Base-by-base conservation (phyloP, 148 eudicot species). In the Rhododendron ovatum region DNA sequence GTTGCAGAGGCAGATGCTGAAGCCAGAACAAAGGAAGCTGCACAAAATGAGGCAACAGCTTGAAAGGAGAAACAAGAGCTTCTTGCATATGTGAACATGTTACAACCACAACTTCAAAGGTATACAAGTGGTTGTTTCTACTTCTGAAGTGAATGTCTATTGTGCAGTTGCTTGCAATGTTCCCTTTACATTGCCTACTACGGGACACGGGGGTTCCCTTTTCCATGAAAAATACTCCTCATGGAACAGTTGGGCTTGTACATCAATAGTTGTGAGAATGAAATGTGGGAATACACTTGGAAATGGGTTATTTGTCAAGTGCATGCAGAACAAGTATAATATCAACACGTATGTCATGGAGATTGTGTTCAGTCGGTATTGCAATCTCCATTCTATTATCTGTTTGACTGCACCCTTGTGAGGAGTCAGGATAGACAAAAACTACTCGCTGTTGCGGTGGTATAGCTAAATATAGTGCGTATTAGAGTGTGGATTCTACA, bases 61-160 rank as follows among this genome's bases (percentile, higher is more conserved):
- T 89, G 85, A 74, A 93, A 88, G 85, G 96, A 95, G 90, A 96
- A 96, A 87, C 93, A 95, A 86, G 98, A 96, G 86, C 93, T 96
- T 53, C 82, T 92, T 89, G 92, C 91, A 55, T 95, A 95, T 86
- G 87, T 95, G 55, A 93, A 91, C 88, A 88, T 90, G 76, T 87
- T 96, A 85, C 94, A 95, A 88, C 87, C 93, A 59, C 92, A 96
- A 90, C 93, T 95, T 71, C 94, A 94, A 84, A 96, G 99, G 99
- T 96, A 73, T 80, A 81, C 47, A 30, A 50, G 26, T 80, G 2
- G 84, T 30, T 22, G 24, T 77, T 61, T 63, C 67, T 30, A 48
- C 30, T 13, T 47, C 5, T 47, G 39, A 33, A 84, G 4, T 18
- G 9, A n/a, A 37, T n/a, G 22, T 74, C 28, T 61, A 63, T 26